A percentile compares a stretch with the other conserved stretches of the same genome.
phyloP scores from a whole-genome alignment of 176 grass and related monocot species.

The Rhipidocladum racemiflorum region DNA sequence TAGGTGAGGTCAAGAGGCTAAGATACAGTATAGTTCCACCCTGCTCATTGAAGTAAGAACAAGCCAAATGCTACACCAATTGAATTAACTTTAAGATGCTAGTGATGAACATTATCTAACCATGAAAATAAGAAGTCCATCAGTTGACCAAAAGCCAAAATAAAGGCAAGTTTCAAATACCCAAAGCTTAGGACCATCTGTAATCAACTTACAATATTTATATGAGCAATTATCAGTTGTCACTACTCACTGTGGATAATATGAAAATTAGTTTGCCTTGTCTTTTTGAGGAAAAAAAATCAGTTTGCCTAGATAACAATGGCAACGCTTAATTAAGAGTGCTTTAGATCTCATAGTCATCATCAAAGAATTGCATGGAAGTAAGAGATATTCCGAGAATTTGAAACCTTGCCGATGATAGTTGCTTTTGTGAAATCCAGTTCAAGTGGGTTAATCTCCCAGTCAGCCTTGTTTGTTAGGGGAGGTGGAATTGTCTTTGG shows the following conservation, averaged over 20 bases:
- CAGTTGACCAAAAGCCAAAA: background rate
- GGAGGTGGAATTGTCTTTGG: conserved; percentile 90
- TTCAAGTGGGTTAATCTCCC: conserved; percentile 94
- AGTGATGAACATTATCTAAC: background rate
- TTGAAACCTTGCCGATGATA: conserved; percentile 86
- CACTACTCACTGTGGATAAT: background rate
- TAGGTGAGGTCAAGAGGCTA: background rate
- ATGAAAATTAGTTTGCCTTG: background rate
- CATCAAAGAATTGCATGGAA: background rate
- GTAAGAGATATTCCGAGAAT: background rate
- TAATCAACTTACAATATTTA: background rate
- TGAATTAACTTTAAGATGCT: conserved; percentile 10
- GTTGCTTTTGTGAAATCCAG: conserved; percentile 76
- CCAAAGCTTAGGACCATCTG: background rate
- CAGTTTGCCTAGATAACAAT: background rate
- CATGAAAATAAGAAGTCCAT: background rate
- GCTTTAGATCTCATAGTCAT: background rate
- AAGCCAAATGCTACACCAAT: background rate
- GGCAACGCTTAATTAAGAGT: background rate
- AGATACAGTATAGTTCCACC: background rate
- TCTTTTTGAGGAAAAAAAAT: background rate
- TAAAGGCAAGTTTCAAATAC: background rate
- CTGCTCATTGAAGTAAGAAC: background rate
- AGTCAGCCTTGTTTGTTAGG: conserved; percentile 95
- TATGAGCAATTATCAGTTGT: background rate